Evolutionary conservation across 352 stramenopile species (phyloP), one percentile per base, ranked within the genome.

Genomic region (Achlya hypogyna): DNA sequence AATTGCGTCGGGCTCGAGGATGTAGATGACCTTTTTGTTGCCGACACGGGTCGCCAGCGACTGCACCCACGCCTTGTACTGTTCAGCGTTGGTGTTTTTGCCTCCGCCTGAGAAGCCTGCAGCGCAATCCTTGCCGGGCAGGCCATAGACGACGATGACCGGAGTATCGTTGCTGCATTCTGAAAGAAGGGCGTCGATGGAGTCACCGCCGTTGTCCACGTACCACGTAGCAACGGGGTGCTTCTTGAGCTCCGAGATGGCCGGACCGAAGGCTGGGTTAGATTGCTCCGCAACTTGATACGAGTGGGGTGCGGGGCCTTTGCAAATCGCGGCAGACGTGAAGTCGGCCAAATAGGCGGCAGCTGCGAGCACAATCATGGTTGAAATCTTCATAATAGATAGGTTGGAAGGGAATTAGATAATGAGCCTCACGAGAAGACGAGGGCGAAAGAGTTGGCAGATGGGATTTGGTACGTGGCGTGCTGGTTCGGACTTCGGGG

Each of bases 211-310:
- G 5, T 75, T 71, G 65, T 91, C 81, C 32, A 77, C 77, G 65
- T 91, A 91, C 82, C 80, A 89, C 4, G 80, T 86, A 12, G 82
- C 78, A 52, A 88, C 76, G 28, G 72, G 71, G 53, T 80, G 70
- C 42, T 75, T 78, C 53, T 88, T 78, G 35, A 89, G 27, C 6
- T 52, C 60, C 6, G 6, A 14, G 34, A 42, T 42, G 6, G 34
- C 34, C 34, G 34, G 34, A 6, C 6, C 34, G 14, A 42, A 42
- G 6, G 6, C 14, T 14, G 34, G 6, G 34, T 42, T 42, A 14
- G 34, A 6, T 42, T 42, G 34, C 34, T 16, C 34, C 34, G 34
- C 34, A 14, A 14, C 34, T 42, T 6, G 6, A 14, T 42, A 42
- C 34, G 34, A 42, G 34, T 42, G 14, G 34, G 34, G 34, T 42